phyloP scores from a whole-genome alignment of 495 filamentous ascomycete species.

The Pyrenula aspistea region DNA sequence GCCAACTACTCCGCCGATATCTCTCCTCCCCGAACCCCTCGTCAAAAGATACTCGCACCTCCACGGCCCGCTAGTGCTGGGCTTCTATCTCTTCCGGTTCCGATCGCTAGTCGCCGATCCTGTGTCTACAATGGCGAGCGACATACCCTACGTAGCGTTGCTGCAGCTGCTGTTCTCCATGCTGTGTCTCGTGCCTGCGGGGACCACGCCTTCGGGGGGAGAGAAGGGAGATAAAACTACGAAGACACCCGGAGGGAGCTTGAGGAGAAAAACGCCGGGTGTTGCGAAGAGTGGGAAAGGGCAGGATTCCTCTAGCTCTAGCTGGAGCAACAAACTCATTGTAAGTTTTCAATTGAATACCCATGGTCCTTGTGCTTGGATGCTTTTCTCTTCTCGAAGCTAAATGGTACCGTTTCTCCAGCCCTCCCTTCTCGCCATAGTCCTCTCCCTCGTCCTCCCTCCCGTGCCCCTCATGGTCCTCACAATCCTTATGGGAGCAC shows the following conservation, averaged over 20 bases:
- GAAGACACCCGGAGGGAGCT: slow-evolving; percentile 5
- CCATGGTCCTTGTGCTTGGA: not conserved
- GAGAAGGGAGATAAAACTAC: slow-evolving; percentile 18
- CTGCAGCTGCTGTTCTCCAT: slow-evolving; percentile 59
- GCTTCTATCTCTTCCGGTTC: slow-evolving; percentile 50
- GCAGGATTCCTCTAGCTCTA: slow-evolving; percentile 7
- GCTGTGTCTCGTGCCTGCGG: slow-evolving; percentile 60
- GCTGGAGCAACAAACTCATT: slow-evolving; percentile 11
- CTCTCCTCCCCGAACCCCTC: slow-evolving; percentile 33
- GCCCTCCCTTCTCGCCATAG: slow-evolving; percentile 46
- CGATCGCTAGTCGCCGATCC: slow-evolving; percentile 57
- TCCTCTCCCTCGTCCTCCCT: slow-evolving; percentile 53
- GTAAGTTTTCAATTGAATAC: slow-evolving; percentile 23
- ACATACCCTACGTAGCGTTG: slow-evolving; percentile 47
- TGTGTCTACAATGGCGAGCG: slow-evolving; percentile 44
- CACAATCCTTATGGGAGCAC: slow-evolving; percentile 83
- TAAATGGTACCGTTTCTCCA: slow-evolving; percentile 28
- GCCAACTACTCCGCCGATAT: slow-evolving; percentile 12
- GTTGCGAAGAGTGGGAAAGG: slow-evolving; percentile 17
- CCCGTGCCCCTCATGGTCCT: slow-evolving; percentile 48
- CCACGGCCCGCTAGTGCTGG: slow-evolving; percentile 55
- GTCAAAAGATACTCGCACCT: slow-evolving; percentile 43
- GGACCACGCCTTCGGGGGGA: slow-evolving; percentile 21
- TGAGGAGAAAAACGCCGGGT: not conserved
- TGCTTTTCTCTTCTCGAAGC: slow-evolving; percentile 8